Base-by-base conservation (phyloP, 805 yeast genomes). In the Lipomyces sp. region DNA sequence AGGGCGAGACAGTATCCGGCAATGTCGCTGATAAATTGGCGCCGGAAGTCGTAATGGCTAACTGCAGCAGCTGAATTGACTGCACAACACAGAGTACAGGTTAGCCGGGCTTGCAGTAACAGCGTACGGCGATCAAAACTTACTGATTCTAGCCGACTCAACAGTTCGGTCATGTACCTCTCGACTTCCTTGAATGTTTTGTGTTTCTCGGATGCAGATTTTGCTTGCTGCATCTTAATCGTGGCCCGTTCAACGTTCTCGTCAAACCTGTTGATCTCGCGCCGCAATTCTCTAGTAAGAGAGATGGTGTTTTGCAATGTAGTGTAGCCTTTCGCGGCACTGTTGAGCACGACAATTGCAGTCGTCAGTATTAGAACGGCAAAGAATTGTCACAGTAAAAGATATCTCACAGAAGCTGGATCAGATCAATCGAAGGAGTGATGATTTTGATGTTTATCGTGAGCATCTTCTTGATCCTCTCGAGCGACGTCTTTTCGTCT, bases 21-120 rank as follows among this genome's bases (percentile, higher is more conserved):
- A 80, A 63, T 0, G 76, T 66, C 0, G 78, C 74, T 35, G 73
- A 72, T 44, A 83, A 63, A 51, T 75, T 80, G 2, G 83, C 82
- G 0, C 90, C 90, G 8, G 84, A 79, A 1, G 90, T 82, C 1
- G 82, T 75, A 39, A 85, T 64, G 0, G 90, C 78, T 5, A 85
- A 68, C 51, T 80, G 81, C 14, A 86, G 73, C 28, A 83, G 70
- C 0, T 93, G 93, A 26, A 85, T 78, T 0, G 83, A 74, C 47
- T 53, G 41, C 16, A 3, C 26, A 24, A 4, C 4, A 26, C 6
- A 21, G 5, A 38, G 7, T 31, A 14, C 18, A 23, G 3, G 7
- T 2, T 22, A 1, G 19, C 10, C 23, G 10, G n/a, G n/a, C n/a
- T n/a, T n/a, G n/a, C n/a, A n/a, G n/a, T n/a, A n/a, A n/a, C n/a